Evolutionary conservation across 23 red algal species (phyloP).

Genomic region (Agarophyton chilense): DNA sequence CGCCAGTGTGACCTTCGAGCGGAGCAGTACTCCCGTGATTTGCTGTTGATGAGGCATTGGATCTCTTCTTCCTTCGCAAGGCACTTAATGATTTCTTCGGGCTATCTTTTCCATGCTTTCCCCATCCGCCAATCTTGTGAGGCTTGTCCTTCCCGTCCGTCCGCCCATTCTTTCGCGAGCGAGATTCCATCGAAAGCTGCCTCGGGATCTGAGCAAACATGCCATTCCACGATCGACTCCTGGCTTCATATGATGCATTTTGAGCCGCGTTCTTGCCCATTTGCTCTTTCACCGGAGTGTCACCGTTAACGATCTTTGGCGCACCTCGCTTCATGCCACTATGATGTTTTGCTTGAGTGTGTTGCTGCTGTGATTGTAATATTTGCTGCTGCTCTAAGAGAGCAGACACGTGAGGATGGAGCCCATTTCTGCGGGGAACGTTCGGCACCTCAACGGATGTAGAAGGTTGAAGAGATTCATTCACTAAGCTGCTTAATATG

Average conservation of each 20-base stretch:
- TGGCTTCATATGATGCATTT: slow-evolving; percentile 26
- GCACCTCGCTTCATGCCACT: background rate
- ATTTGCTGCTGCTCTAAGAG: slow-evolving; percentile 2
- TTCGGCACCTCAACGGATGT: slow-evolving; percentile 10
- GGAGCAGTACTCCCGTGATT: background rate
- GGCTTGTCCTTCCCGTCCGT: slow-evolving; percentile 34
- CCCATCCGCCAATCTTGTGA: slow-evolving; percentile 38
- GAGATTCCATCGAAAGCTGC: slow-evolving; percentile 64
- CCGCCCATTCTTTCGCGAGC: slow-evolving; percentile 1
- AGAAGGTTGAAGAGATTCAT: slow-evolving; percentile 27
- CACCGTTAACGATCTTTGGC: slow-evolving; percentile 36
- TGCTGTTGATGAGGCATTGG: background rate
- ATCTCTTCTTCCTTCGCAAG: slow-evolving; percentile 42
- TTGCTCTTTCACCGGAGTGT: slow-evolving; percentile 20
- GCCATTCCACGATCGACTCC: slow-evolving; percentile 60
- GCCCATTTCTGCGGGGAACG: background rate
- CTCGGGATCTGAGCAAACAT: slow-evolving; percentile 51
- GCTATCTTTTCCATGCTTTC: slow-evolving; percentile 37
- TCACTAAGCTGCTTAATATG: background rate
- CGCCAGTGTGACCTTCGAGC: background rate
- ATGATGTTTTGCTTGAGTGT: background rate
- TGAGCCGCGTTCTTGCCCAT: slow-evolving; percentile 10
- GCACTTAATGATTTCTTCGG: slow-evolving; percentile 46
- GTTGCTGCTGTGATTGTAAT: background rate
- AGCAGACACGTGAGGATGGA: slow-evolving; percentile 1